Conservation (phyloP, 768 basidiomycete species). For the Heimioporus sp. region DNA sequence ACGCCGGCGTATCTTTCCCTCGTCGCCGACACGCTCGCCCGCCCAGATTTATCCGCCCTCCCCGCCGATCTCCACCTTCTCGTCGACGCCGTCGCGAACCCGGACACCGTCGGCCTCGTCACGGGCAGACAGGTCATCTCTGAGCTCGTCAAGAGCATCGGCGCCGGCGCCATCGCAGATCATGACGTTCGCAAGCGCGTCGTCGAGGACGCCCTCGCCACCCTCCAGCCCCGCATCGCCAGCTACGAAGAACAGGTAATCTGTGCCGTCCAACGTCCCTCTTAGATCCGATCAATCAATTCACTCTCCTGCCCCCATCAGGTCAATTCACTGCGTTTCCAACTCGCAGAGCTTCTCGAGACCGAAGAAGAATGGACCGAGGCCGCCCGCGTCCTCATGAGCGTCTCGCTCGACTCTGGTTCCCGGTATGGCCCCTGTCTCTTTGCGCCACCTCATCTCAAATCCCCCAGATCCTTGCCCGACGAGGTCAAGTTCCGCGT, state of each 20-base stretch:
- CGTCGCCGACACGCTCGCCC: conserved; percentile 62
- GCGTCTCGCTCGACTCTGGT: conserved; percentile 87
- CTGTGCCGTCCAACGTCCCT: neutral
- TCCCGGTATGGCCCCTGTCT: conserved; percentile 56
- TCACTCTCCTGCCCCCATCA: conserved; percentile 27
- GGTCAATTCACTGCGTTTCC: conserved; percentile 81
- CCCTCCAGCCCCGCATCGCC: conserved; percentile 75
- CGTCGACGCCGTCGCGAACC: conserved; percentile 79
- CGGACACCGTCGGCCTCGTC: conserved; percentile 79
- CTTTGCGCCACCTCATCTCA: neutral
- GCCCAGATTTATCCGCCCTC: conserved; percentile 43
- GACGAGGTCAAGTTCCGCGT: conserved; percentile 88
- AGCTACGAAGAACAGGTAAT: conserved; percentile 90
- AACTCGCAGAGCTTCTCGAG: conserved; percentile 90
- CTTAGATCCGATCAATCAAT: conserved; percentile 7
- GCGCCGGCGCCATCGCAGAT: conserved; percentile 52
- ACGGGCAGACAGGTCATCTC: conserved; percentile 86
- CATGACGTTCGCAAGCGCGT: conserved; percentile 64
- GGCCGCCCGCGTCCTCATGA: conserved; percentile 89
- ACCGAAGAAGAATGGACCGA: conserved; percentile 91
- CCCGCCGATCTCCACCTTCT: conserved; percentile 62
- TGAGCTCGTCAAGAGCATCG: conserved; percentile 73
- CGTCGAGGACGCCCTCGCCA: conserved; percentile 69
- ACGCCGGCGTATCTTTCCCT: conserved; percentile 70
- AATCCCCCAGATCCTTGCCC: conserved; percentile 48